Evolutionary conservation across 2,329 filamentous ascomycete species (phyloP).

Genomic region (Chaetomiaceae sp.): DNA sequence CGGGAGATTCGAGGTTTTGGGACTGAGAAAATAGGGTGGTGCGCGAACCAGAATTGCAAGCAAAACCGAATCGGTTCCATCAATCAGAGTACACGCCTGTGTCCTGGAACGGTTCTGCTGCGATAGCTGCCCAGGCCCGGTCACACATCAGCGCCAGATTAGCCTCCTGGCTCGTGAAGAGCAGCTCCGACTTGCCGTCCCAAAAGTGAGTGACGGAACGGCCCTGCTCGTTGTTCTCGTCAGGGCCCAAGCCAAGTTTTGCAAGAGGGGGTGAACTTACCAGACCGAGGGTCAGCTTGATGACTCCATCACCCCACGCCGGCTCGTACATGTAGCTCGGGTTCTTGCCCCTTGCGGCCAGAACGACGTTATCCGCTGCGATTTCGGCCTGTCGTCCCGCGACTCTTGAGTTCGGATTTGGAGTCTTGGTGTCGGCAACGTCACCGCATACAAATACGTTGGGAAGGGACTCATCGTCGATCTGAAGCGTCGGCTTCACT

Average conservation of each 20-base stretch:
- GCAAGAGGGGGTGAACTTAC: conserved; percentile 32
- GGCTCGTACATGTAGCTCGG: conserved; percentile 39
- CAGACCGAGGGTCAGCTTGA: conserved; percentile 52
- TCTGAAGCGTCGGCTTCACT: conserved; percentile 54
- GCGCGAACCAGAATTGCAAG: too few species aligned
- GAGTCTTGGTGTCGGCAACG: conserved; percentile 49
- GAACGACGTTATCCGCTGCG: conserved; percentile 52
- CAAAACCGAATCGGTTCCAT: neutral
- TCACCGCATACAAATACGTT: conserved; percentile 63
- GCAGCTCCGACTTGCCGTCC: conserved; percentile 41
- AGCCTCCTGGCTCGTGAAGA: conserved; percentile 40
- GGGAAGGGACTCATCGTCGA: conserved; percentile 43
- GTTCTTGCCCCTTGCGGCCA: conserved; percentile 39
- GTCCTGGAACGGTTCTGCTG: conserved; percentile 44
- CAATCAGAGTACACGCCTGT: conserved; percentile 10
- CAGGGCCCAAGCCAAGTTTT: neutral
- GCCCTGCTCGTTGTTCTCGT: conserved; percentile 32
- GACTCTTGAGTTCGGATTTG: conserved; percentile 52
- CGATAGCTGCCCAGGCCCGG: conserved; percentile 40
- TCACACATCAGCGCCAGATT: conserved; percentile 42
- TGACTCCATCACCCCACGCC: conserved; percentile 45
- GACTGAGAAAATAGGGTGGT: too few species aligned
- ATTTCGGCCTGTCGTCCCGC: conserved; percentile 50
- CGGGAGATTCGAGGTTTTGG: too few species aligned
- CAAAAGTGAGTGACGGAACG: conserved; percentile 42